A percentile compares a stretch with the other conserved stretches of the same genome.
Evolutionary conservation across 2,329 filamentous ascomycete species (phyloP).

Genomic region (Plectosphaerella plurivora): DNA sequence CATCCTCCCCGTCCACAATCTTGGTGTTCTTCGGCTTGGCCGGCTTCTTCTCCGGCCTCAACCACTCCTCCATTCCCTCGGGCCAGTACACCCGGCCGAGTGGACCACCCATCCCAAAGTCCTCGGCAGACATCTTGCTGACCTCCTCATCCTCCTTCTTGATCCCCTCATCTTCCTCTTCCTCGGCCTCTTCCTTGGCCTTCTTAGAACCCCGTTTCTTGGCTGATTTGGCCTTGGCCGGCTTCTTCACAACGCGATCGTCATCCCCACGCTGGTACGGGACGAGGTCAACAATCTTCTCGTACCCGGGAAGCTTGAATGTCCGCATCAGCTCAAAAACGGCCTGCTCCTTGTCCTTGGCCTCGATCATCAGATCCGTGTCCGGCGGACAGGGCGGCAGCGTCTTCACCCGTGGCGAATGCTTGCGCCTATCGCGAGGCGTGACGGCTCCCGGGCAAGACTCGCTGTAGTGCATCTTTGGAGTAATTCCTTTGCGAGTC

Average conservation of each 20-base stretch:
- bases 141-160: conserved; percentile 25
- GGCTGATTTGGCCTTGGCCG: conserved; percentile 25
- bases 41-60: conserved; percentile 73
- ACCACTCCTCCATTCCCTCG: conserved; percentile 82
- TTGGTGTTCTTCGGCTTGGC: conserved; percentile 46
- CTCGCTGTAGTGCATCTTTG: conserved; percentile 98
- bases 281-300: conserved; percentile 71
- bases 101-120: conserved; percentile 82
- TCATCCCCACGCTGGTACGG: conserved; percentile 76
- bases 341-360: conserved; percentile 96
- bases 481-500: conserved; percentile 76
- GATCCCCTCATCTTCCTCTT: conserved; percentile 28
- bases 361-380: conserved; percentile 99
- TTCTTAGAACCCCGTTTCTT: conserved; percentile 33
- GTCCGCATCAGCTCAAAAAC: conserved; percentile 91
- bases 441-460: conserved; percentile 73
- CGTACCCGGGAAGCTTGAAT: conserved; percentile 77
- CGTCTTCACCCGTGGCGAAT: conserved; percentile 72
- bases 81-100: conserved; percentile 87
- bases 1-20: conserved; percentile 24
- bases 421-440: conserved; percentile 73
- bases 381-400: conserved; percentile 76
- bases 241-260: conserved; percentile 51
- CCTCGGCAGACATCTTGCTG: conserved; percentile 55
- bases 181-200: conserved; percentile 26